A percentile compares a stretch with the other conserved stretches of the same genome.
Conservation (phyloP, 371 early-diverging fungal genomes). For the Rhizopus microsporus region DNA sequence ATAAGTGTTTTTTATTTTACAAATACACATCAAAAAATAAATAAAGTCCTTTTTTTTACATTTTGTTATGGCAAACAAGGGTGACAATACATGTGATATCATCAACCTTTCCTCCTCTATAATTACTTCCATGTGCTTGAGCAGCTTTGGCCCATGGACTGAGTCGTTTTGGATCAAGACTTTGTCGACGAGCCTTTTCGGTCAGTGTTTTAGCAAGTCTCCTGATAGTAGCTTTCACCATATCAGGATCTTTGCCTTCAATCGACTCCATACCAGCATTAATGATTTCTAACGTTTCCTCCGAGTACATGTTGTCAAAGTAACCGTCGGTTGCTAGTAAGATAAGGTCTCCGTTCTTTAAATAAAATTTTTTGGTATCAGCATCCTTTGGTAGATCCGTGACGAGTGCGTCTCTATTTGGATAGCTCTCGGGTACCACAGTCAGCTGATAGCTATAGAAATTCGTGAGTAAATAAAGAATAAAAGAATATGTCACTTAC, state of each 20-base stretch:
- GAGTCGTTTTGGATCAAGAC: constrained; percentile 55
- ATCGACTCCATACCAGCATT: constrained; percentile 46
- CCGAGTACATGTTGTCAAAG: constrained; percentile 69
- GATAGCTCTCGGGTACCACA: constrained; percentile 59
- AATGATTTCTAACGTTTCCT: constrained; percentile 60
- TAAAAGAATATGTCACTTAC: constrained; percentile 29
- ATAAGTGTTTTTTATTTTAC: constrained; percentile 1
- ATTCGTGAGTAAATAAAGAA: constrained; percentile 1
- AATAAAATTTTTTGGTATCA: constrained; percentile 54
- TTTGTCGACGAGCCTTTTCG: constrained; percentile 56
- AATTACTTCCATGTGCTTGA: constrained; percentile 48
- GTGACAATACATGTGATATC: constrained; percentile 56
- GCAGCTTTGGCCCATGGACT: constrained; percentile 55
- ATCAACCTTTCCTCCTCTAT: constrained; percentile 51
- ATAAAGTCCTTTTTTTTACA: background rate
- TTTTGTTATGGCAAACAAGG: constrained; percentile 33
- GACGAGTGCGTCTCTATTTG: constrained; percentile 57
- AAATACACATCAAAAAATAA: background rate
- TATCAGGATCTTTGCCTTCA: constrained; percentile 26
- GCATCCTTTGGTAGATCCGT: constrained; percentile 68
- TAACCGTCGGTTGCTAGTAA: constrained; percentile 73
- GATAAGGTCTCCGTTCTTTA: constrained; percentile 70
- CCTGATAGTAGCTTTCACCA: constrained; percentile 52
- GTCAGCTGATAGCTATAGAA: constrained; percentile 63
- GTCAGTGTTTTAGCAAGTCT: constrained; percentile 56